Evolutionary conservation across 441 rosid species (phyloP), one percentile per base, ranked within the genome.

Genomic region (Syzygium syzygioides): DNA sequence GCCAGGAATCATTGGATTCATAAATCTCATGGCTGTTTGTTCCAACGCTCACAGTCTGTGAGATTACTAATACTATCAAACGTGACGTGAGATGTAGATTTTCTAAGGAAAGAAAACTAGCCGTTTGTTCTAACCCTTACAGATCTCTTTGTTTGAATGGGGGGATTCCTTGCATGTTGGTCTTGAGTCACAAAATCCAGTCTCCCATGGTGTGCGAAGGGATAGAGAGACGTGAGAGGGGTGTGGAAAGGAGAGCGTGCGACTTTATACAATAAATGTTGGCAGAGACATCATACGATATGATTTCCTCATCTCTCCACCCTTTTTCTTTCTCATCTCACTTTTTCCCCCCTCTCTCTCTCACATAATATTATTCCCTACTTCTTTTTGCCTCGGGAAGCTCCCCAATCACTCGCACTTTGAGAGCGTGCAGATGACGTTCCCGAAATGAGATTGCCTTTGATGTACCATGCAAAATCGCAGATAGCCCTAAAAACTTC

Each of bases 211-310:
- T 23, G 83, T 41, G 83, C 41, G 52, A 66, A 30, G 76, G 13
- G 41, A 25, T 56, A 41, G 76, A 86, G 48, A 54, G 60, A 56
- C 32, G 45, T 34, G 71, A n/a, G 60, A 30, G 57, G 9, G 52
- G 55, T 76, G 76, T 62, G 88, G 57, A 86, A 89, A 89, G 62
- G 89, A 91, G 68, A 88, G 93, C 93, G 90, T 90, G 92, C 91
- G 37, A 90, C 93, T 91, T 91, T 90, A 90, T 85, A 85, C 87
- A 88, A 86, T 88, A 89, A 90, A 91, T 89, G 90, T 79, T 53
- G 56, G 86, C 34, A 23, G 55, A 66, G 76, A 53, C 87, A 80
- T 50, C 59, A 37, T 76, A 76, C 41, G 83, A 76, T 76, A 23
- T 76, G 83, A 41, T 76, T 76, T 76, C 83, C 83, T 13, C 83